Evolutionary conservation across 441 rosid species (phyloP).

Genomic region (Omphalea diandra): DNA sequence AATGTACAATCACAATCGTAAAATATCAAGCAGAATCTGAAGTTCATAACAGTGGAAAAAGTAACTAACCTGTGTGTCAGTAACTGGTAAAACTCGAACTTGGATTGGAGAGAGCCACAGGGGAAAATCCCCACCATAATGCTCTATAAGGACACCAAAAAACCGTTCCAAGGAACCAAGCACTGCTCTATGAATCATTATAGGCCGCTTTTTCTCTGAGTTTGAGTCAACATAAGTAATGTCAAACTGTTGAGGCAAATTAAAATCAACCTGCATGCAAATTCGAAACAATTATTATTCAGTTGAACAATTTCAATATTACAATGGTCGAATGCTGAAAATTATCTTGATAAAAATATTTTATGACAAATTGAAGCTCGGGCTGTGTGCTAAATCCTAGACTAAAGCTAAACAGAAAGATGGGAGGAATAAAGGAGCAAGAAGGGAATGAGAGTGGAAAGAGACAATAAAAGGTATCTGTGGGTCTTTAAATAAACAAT

Average conservation of each 20-base stretch:
- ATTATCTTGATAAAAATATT: background rate
- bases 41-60: background rate
- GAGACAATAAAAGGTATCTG: background rate
- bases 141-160: conserved; percentile 92
- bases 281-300: conserved; percentile 7
- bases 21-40: background rate
- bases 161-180: conserved; percentile 89
- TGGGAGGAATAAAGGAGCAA: background rate
- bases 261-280: conserved; percentile 75
- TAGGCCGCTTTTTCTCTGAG: conserved; percentile 76
- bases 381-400: background rate
- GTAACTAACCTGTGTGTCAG: conserved; percentile 71
- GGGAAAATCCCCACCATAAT: conserved; percentile 93
- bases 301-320: background rate
- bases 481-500: background rate
- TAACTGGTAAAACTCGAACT: conserved; percentile 83
- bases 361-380: background rate
- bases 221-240: conserved; percentile 80
- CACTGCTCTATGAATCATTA: conserved; percentile 96
- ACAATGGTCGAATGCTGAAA: background rate
- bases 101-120: conserved; percentile 91
- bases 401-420: background rate
- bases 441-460: background rate
- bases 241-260: conserved; percentile 82
- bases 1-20: background rate